Evolutionary conservation across 2,329 filamentous ascomycete genomes (phyloP), one percentile per base, ranked within the genome.

Genomic region (Sphaerulina vaccinii): DNA sequence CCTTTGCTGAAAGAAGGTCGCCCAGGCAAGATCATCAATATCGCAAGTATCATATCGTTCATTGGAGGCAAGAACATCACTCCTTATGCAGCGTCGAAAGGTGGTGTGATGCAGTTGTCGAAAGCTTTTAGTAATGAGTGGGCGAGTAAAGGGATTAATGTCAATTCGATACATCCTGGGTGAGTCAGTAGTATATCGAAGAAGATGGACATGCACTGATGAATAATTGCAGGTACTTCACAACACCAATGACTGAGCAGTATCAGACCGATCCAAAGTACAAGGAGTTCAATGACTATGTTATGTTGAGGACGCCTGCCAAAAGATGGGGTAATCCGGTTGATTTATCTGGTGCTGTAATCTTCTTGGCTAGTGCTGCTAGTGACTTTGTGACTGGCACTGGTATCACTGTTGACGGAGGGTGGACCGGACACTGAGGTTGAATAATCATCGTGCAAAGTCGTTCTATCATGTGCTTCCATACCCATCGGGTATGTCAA

Each of bases 91-190:
- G 88, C 89, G 0, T 83, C 81, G 56, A 95, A 95, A 71, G 90
- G 90, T 37, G 90, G 87, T 9, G 84, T 95, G 0, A 85, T 83
- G 11, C 89, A 95, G 73, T 71, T 93, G 50, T 93, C 88, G 45
- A 93, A 93, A 73, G 85, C 86, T 24, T 77, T 95, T 51, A 83
- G 85, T 48, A 95, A 95, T 67, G 88, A 93, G 73, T 95, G 90
- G 90, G 82, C 85, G 0, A 70, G 75, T 13, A 79, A 83, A 64
- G 89, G 89, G 1, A 79, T 95, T 52, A 87, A 81, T 1, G 89
- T 95, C 40, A 95, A 95, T 69, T 87, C 86, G 7, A 88, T 95
- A 64, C 88, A 89, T 6, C 90, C 90, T 0, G 90, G 90, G 44
- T 52, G 18, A 38, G 53, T 38, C 11, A n/a, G 27, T n/a, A n/a